A percentile compares a stretch with the other conserved stretches of the same genome.
Conservation (phyloP, 2,329 filamentous ascomycete genomes). For the Didymellaceae sp. region DNA sequence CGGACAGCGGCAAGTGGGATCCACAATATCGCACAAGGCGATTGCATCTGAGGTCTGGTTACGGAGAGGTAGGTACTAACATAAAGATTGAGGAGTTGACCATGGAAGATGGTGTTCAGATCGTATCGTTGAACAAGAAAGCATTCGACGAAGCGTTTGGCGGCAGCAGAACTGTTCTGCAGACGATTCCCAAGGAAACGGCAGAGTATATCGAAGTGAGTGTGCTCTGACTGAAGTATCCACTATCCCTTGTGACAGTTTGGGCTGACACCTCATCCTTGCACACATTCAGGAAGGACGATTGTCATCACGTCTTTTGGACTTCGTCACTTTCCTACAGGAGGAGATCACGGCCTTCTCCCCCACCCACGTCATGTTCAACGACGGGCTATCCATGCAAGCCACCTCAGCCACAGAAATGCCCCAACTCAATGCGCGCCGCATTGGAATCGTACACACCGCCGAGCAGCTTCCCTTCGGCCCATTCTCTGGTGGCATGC, state of each 20-base stretch:
- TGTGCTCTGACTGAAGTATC: neutral
- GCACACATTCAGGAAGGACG: neutral
- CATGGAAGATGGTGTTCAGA: neutral
- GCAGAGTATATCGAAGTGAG: neutral
- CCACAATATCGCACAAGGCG: neutral
- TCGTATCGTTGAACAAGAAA: neutral
- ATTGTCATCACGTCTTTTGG: neutral
- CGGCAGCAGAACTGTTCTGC: neutral
- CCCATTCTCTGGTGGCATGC: constrained; percentile 5
- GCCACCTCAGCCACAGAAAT: neutral
- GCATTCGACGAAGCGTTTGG: neutral
- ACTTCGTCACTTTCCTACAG: constrained; percentile 7
- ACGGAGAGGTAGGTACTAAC: neutral
- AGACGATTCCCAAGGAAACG: neutral
- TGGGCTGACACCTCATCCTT: neutral
- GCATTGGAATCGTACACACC: constrained; percentile 3
- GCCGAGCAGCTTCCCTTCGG: constrained; percentile 15
- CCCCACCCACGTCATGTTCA: constrained; percentile 2
- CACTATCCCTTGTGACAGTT: neutral
- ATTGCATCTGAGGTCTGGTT: neutral
- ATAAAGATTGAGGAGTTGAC: neutral
- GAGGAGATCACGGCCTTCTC: constrained; percentile 2
- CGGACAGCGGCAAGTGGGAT: neutral
- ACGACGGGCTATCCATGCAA: constrained; percentile 6
- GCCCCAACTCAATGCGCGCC: constrained; percentile 1